Evolutionary conservation across 495 filamentous ascomycete genomes (phyloP).

Genomic region (Bathelium albidoporum): DNA sequence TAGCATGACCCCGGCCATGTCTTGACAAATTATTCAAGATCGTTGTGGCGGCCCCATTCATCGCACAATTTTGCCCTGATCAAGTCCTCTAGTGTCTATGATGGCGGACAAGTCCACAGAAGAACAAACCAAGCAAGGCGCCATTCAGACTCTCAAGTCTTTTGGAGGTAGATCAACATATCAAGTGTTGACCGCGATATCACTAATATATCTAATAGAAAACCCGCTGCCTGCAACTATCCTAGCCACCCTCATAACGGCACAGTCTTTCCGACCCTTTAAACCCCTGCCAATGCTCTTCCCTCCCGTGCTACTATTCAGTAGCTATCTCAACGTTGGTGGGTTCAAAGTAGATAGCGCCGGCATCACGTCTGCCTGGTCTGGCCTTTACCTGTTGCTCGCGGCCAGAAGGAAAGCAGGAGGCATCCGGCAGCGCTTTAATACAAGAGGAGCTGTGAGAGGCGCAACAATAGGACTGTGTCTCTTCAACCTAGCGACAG

Average conservation of each 20-base stretch:
- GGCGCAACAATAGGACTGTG: slow-evolving; percentile 63
- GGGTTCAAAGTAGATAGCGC: slow-evolving; percentile 73
- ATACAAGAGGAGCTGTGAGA: slow-evolving; percentile 57
- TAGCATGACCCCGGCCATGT: not conserved
- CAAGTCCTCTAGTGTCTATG: not conserved
- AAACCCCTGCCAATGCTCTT: slow-evolving; percentile 69
- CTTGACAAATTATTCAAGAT: not conserved
- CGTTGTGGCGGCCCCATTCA: not conserved
- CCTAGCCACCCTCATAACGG: slow-evolving; percentile 67
- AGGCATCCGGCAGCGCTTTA: slow-evolving; percentile 40
- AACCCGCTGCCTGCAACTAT: slow-evolving; percentile 67
- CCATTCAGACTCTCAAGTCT: slow-evolving; percentile 43
- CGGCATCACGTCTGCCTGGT: slow-evolving; percentile 77
- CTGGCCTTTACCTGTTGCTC: slow-evolving; percentile 70
- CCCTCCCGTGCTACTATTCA: slow-evolving; percentile 74
- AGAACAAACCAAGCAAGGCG: slow-evolving; percentile 35
- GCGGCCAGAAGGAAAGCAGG: slow-evolving; percentile 51
- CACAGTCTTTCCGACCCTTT: slow-evolving; percentile 66
- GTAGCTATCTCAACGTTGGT: slow-evolving; percentile 70
- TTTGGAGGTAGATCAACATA: slow-evolving; percentile 60
- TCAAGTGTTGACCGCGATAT: slow-evolving; percentile 17
- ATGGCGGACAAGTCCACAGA: slow-evolving; percentile 12
- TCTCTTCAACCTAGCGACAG: slow-evolving; percentile 56
- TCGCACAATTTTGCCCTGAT: not conserved
- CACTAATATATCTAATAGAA: slow-evolving; percentile 39